Percentiles rank a stretch among this genome's conserved stretches.
Evolutionary conservation across 768 basidiomycete species (phyloP).

Genomic region (Cystobasidium onofrii): DNA sequence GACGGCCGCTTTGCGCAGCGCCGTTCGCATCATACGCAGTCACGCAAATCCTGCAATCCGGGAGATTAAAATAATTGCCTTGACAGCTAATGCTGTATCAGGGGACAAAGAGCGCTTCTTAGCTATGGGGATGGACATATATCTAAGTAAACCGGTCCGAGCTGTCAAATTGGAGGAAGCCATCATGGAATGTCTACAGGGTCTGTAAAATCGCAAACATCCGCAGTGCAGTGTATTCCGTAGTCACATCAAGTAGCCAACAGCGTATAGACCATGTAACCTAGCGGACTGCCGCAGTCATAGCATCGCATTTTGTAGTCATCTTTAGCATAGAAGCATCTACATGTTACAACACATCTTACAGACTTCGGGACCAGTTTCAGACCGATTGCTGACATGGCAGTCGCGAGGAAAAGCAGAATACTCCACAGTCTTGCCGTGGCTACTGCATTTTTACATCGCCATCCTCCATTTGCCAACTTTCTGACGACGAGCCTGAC

Average conservation of each 20-base stretch:
- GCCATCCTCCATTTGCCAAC: constrained; percentile 24
- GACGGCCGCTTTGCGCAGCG: neutral
- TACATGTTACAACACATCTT: no score
- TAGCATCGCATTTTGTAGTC: no score
- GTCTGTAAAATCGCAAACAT: neutral
- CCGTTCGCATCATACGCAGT: constrained; percentile 21
- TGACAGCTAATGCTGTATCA: constrained; percentile 94
- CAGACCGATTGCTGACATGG: no score
- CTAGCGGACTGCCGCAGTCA: no score
- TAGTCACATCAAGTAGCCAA: no score
- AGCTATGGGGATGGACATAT: constrained; percentile 57
- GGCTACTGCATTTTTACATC: neutral
- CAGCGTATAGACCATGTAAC: no score
- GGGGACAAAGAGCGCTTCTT: constrained; percentile 67
- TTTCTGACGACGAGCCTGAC: neutral
- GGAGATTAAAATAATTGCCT: constrained; percentile 75
- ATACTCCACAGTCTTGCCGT: neutral
- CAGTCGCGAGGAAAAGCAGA: neutral
- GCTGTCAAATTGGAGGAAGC: constrained; percentile 3
- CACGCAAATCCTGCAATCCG: constrained; percentile 1
- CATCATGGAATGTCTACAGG: neutral
- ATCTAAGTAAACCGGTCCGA: constrained; percentile 36
- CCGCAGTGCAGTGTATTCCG: no score
- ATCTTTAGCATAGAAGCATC: no score
- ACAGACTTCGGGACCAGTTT: no score